These are phyloP conservation scores for barrel medic (Medicago truncatula) DNA, from an alignment of 306 rosid species.

Conservation along the genomic window DNA sequence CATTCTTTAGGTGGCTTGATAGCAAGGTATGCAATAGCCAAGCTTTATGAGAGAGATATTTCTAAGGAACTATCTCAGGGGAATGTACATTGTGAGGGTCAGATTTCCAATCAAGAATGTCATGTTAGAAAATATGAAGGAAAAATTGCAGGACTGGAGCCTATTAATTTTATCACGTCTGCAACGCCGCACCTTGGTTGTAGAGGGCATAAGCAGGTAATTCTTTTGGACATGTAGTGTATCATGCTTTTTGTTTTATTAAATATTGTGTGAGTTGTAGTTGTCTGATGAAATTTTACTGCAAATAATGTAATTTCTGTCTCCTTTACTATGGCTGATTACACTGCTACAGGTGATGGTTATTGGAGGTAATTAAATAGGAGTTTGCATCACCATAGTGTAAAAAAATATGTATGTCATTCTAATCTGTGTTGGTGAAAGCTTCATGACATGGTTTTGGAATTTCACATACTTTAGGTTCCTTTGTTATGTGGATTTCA, in stretches of 20 bases:
- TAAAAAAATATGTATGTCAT: background rate
- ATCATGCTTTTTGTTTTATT: background rate
- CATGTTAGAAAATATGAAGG: slow-evolving; percentile 45
- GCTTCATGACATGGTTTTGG: slow-evolving; percentile 40
- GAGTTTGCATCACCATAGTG: slow-evolving; percentile 4
- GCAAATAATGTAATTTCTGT: slow-evolving; percentile 6
- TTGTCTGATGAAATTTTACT: slow-evolving; percentile 6
- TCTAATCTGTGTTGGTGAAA: slow-evolving; percentile 19
- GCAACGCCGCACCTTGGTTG: slow-evolving; percentile 97
- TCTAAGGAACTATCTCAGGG: slow-evolving; percentile 40
- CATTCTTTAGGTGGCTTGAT: slow-evolving; percentile 88
- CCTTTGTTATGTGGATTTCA: slow-evolving; percentile 78
- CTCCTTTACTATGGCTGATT: slow-evolving; percentile 14
- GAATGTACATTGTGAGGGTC: slow-evolving; percentile 52
- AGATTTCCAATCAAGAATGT: slow-evolving; percentile 48
- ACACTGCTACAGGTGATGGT: background rate
- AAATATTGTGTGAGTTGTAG: background rate
- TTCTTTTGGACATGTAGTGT: slow-evolving; percentile 5
- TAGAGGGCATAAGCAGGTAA: slow-evolving; percentile 86
- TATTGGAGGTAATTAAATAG: background rate
- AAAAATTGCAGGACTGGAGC: slow-evolving; percentile 85
- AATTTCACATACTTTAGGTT: slow-evolving; percentile 55
- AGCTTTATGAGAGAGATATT: slow-evolving; percentile 65
- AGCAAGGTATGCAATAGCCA: slow-evolving; percentile 81
- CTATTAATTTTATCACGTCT: slow-evolving; percentile 75